Conservation (phyloP, 768 basidiomycete species). For the Hypsizygus marmoreus region DNA sequence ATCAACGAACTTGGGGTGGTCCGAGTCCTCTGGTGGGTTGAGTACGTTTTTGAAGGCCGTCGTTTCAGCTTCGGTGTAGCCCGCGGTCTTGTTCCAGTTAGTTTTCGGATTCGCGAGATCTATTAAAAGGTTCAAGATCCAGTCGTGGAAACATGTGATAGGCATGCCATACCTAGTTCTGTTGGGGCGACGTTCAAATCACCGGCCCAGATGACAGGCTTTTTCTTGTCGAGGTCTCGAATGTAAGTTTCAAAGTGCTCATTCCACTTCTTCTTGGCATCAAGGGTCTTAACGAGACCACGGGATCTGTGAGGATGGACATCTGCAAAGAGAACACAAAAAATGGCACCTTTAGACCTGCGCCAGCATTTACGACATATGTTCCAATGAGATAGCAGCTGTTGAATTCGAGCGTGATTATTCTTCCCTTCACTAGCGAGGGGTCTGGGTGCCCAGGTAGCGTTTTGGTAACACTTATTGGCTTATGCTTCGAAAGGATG, state of each 20-base stretch:
- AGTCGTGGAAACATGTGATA: neutral
- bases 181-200: slow-evolving; percentile 89
- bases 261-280: slow-evolving; percentile 80
- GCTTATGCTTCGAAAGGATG: slow-evolving; percentile 75
- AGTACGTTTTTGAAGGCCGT: slow-evolving; percentile 73
- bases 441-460: slow-evolving; percentile 80
- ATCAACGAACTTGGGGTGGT: slow-evolving; percentile 61
- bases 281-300: slow-evolving; percentile 70
- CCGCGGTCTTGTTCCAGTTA: slow-evolving; percentile 89
- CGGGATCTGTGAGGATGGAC: neutral
- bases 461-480: slow-evolving; percentile 61
- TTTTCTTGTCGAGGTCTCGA: slow-evolving; percentile 69
- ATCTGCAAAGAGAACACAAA: neutral
- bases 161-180: slow-evolving; percentile 50
- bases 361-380: slow-evolving; percentile 85
- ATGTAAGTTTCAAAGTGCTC: slow-evolving; percentile 74
- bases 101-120: slow-evolving; percentile 68
- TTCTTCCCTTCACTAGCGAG: slow-evolving; percentile 67
- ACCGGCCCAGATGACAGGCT: slow-evolving; percentile 87
- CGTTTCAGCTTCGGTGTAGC: slow-evolving; percentile 83
- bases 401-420: slow-evolving; percentile 81
- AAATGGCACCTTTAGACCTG: slow-evolving; percentile 67
- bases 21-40: slow-evolving; percentile 42
- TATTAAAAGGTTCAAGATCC: slow-evolving; percentile 22
- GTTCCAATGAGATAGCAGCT: slow-evolving; percentile 72